Base-by-base conservation (phyloP, 1,284 basidiomycete species). In the Fomitopsis betulina region DNA sequence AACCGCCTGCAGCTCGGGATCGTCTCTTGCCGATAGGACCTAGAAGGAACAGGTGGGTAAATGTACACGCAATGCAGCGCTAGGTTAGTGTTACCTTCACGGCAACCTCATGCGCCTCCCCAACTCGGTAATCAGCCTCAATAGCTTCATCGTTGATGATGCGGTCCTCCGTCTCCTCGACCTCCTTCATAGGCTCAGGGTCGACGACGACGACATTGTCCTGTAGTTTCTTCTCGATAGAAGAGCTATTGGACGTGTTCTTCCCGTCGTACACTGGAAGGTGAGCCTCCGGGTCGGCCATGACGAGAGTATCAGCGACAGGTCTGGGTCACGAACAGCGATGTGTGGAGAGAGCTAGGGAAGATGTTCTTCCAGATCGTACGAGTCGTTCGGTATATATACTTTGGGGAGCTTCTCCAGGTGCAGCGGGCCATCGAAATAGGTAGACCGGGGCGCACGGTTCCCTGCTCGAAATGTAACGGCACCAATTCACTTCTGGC, bases 1-100 rank as follows among this genome's bases (percentile, higher is more conserved):
- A 56, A 76, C 60, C 1, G 72, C 64, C 2, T 71, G 71, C 7
- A 74, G 63, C 7, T 69, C 67, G 0, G 73, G 71, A 38, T 77
- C 73, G 59, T 77, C 75, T n/a, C 65, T 66, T 13, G 72, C 73
- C 8, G 74, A 72, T 55, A 77, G 55, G 35, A 75, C 73, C 72
- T 74, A 42, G 32, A 33, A 12, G 6, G 40, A 33, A n/a, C 13
- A 30, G 40, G 25, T 56, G 5, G 7, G 23, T 15, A 21, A 39
- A 25, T 47, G 38, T 21, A 40, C n/a, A n/a, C n/a, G n/a, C n/a
- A n/a, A n/a, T n/a, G n/a, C n/a, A n/a, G n/a, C n/a, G n/a, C n/a
- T n/a, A n/a, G n/a, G n/a, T n/a, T n/a, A n/a, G n/a, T n/a, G 27
- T 21, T 39, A 73, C 75, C 70, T 76, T 75, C 58, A 73, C 62